Percentiles rank a stretch among this genome's conserved stretches.
Conservation (phyloP, 306 rosid species). For the Fragaria ananassa region DNA sequence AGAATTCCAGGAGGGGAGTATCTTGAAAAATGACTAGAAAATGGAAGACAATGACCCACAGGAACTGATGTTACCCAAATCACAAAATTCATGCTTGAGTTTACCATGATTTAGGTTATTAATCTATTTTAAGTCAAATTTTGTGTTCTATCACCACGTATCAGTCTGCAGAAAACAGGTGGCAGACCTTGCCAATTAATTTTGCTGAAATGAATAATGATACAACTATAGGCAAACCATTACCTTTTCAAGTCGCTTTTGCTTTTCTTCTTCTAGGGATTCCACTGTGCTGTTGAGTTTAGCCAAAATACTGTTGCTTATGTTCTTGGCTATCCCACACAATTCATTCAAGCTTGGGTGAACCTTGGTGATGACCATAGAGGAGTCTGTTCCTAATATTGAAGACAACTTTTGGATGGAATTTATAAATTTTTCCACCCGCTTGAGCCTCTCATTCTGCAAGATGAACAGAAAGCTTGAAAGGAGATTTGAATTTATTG, state of each 20-base stretch:
- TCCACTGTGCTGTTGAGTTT: constrained; percentile 69
- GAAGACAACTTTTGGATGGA: constrained; percentile 63
- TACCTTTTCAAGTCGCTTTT: constrained; percentile 81
- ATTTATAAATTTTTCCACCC: constrained; percentile 61
- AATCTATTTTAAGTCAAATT: background rate
- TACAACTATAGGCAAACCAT: constrained; percentile 3
- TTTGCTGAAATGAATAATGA: constrained; percentile 8
- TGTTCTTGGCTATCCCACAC: constrained; percentile 68
- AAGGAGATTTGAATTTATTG: constrained; percentile 7
- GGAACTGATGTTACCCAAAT: background rate
- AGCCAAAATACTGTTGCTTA: constrained; percentile 63
- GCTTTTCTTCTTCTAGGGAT: constrained; percentile 80
- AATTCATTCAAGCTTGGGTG: constrained; percentile 82
- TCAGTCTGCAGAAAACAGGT: constrained; percentile 13
- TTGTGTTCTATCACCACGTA: background rate
- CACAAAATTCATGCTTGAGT: constrained; percentile 16
- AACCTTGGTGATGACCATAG: constrained; percentile 62
- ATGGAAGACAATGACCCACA: constrained; percentile 3
- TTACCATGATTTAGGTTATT: background rate
- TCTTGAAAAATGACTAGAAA: background rate
- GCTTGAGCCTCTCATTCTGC: constrained; percentile 77
- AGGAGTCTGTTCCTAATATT: constrained; percentile 80
- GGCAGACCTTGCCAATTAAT: background rate
- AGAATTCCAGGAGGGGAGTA: too few relatives aligned
- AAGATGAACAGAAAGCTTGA: constrained; percentile 25